These are phyloP conservation scores for Argentina anserina DNA, from an alignment of 306 rosid genomes.

Conservation along the genomic window DNA sequence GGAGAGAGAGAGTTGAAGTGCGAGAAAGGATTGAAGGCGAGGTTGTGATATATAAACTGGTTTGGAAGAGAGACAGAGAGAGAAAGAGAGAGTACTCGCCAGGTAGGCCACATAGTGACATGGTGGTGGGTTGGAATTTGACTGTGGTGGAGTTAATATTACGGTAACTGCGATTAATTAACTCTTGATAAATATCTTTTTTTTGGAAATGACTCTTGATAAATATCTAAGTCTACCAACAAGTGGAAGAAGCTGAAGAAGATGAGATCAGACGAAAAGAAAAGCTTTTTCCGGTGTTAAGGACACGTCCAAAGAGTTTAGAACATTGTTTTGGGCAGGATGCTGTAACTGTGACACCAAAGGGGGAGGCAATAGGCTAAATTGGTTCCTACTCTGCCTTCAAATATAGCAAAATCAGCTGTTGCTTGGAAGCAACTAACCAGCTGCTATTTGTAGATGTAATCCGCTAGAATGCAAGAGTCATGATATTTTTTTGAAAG, in stretches of 20 bases:
- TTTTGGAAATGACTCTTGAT: too few species aligned
- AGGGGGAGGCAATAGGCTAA: background rate
- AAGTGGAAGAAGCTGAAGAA: background rate
- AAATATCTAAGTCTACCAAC: slow-evolving; percentile 11
- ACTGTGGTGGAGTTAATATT: slow-evolving; percentile 39
- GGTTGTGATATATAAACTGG: slow-evolving; percentile 19
- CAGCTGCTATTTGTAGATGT: background rate
- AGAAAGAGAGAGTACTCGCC: background rate
- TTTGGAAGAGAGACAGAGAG: background rate
- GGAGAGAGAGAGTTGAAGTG: background rate
- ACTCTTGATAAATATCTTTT: slow-evolving; percentile 11
- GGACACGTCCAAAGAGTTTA: too few species aligned
- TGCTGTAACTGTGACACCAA: background rate
- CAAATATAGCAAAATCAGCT: background rate
- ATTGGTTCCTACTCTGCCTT: background rate
- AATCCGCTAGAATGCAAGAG: too few species aligned
- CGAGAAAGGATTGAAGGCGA: background rate
- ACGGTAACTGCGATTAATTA: slow-evolving; percentile 25
- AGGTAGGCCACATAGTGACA: background rate
- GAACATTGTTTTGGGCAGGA: background rate
- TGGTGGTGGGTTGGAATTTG: slow-evolving; percentile 12
- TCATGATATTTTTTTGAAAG: too few species aligned
- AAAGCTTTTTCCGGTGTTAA: background rate
- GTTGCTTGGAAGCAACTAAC: background rate
- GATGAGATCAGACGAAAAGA: background rate